Conservation (phyloP, 106 monocot species). For the Apostasia ramifera region DNA sequence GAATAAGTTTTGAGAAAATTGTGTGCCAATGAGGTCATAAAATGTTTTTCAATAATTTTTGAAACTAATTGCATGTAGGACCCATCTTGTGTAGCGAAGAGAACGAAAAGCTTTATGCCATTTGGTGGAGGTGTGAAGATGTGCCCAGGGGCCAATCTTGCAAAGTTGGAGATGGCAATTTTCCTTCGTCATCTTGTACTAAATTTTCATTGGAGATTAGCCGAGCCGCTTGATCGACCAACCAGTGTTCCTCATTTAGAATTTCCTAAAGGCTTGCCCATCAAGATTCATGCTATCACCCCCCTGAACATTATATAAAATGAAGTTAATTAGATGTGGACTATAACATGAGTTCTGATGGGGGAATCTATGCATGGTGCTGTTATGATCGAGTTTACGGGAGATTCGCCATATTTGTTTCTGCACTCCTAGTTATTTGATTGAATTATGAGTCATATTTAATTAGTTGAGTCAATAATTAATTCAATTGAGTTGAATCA, state of each 20-base stretch:
- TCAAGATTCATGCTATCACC: background rate
- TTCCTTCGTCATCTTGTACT: constrained; percentile 30
- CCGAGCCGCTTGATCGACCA: constrained; percentile 13
- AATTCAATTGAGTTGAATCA: too few species aligned
- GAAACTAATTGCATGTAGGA: too few species aligned
- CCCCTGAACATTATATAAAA: background rate
- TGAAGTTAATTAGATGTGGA: background rate
- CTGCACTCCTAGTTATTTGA: too few species aligned
- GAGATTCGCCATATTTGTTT: too few species aligned
- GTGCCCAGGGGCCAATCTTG: constrained; percentile 17
- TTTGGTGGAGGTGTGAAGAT: constrained; percentile 20
- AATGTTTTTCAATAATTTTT: too few species aligned
- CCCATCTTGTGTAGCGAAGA: background rate
- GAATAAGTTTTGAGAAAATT: too few species aligned
- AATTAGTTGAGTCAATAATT: too few species aligned
- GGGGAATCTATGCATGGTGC: too few species aligned
- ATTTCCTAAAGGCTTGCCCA: constrained; percentile 13
- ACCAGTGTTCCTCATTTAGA: background rate
- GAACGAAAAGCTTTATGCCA: constrained; percentile 10
- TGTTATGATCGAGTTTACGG: too few species aligned
- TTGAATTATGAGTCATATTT: too few species aligned
- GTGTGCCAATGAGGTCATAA: too few species aligned
- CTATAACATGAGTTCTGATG: background rate
- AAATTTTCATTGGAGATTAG: constrained; percentile 17
- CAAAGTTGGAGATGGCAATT: constrained; percentile 27